Percentiles rank a stretch among this genome's conserved stretches.
These are phyloP conservation scores for Coniochaeta prunicola DNA, from an alignment of 2,329 filamentous ascomycete species.

Conservation along the genomic window DNA sequence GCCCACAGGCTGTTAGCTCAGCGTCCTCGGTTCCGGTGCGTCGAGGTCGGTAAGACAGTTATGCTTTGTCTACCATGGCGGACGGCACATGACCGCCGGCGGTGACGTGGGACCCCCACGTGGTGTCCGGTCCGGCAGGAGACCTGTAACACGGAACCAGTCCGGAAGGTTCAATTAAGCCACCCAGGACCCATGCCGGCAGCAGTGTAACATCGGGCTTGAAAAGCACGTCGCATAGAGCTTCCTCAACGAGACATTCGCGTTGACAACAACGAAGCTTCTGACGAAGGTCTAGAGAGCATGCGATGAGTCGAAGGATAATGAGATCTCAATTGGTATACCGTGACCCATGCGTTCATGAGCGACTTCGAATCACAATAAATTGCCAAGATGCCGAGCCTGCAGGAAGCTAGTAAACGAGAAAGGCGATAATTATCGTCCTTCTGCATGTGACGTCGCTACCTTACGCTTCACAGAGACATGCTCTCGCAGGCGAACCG, in stretches of 20 bases:
- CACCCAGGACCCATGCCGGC: background rate
- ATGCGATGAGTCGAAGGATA: background rate
- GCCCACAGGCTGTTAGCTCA: background rate
- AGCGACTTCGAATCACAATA: background rate
- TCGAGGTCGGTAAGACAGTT: background rate
- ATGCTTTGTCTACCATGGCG: background rate
- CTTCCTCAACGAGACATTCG: background rate
- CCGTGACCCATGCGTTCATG: background rate
- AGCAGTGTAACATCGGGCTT: background rate
- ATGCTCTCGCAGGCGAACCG: background rate
- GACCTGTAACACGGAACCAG: background rate
- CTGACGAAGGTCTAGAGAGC: background rate
- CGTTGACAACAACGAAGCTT: background rate
- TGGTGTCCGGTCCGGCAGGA: background rate
- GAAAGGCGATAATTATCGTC: background rate
- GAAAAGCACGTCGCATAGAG: background rate
- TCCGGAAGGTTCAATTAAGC: background rate
- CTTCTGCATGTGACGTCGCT: background rate
- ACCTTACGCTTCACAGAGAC: background rate
- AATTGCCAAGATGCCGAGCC: slow-evolving; percentile 1
- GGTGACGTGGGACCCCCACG: background rate
- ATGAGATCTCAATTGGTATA: background rate
- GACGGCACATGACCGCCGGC: background rate
- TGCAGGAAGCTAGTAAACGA: background rate
- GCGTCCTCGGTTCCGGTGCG: background rate